Percentiles rank a stretch among this genome's conserved stretches.
phyloP scores from a whole-genome alignment of 2,329 filamentous ascomycete genomes.

The Rhytidhysteron rufulum region DNA sequence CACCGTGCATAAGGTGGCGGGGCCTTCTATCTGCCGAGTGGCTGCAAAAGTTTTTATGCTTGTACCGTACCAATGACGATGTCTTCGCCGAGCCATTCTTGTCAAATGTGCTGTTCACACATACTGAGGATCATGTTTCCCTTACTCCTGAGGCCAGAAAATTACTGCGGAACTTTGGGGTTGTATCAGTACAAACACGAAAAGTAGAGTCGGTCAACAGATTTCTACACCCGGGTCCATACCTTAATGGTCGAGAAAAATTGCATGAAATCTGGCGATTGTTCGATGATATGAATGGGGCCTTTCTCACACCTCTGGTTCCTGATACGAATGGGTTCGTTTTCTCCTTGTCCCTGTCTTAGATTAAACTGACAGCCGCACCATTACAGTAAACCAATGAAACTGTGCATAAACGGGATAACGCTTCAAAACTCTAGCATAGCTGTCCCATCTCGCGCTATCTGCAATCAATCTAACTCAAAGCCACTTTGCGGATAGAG shows the following conservation, averaged over 20 bases:
- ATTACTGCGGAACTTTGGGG: neutral
- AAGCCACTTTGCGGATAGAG: slow-evolving; percentile 6
- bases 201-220: neutral
- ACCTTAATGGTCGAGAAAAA: neutral
- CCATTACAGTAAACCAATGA: neutral
- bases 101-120: neutral
- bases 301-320: neutral
- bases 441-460: neutral
- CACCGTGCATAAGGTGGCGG: no score
- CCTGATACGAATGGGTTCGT: neutral
- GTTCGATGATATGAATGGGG: neutral
- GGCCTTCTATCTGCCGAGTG: no score
- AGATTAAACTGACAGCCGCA: neutral
- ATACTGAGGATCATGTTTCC: neutral
- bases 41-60: no score
- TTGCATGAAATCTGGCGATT: neutral
- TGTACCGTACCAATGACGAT: neutral
- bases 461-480: neutral
- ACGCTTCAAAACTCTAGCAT: neutral
- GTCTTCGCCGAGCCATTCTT: neutral
- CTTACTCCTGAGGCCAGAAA: no score
- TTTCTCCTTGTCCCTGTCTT: no score
- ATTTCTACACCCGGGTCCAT: neutral
- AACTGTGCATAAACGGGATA: neutral
- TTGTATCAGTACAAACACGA: neutral